These are phyloP conservation scores for Verbena officinalis DNA, from an alignment of 257 asterid genomes.

Conservation along the genomic window DNA sequence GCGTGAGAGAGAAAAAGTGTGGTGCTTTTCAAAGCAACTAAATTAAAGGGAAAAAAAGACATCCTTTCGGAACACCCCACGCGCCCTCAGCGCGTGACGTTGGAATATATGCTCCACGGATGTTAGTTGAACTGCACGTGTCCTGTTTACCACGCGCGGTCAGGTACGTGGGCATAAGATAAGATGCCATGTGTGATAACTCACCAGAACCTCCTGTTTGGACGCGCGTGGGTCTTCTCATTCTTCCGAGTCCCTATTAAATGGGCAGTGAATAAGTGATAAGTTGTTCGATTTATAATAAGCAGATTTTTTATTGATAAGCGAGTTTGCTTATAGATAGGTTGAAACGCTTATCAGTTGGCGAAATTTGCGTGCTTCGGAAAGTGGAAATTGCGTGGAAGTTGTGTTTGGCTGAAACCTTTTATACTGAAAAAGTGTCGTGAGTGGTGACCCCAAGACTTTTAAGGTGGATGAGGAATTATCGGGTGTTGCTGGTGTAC, in stretches of 20 bases:
- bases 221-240: slow-evolving; percentile 32
- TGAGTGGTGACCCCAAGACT: slow-evolving; percentile 16
- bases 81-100: slow-evolving; percentile 26
- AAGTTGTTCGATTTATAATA: background rate
- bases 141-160: background rate
- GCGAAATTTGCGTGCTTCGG: slow-evolving; percentile 23
- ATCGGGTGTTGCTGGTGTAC: background rate
- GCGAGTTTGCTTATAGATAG: fast-evolving
- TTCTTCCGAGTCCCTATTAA: background rate
- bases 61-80: background rate
- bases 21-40: slow-evolving; percentile 30
- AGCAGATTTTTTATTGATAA: background rate
- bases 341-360: fast-evolving
- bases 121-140: slow-evolving; percentile 25
- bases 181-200: slow-evolving; percentile 18
- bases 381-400: slow-evolving; percentile 33
- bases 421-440: slow-evolving; percentile 29
- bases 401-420: slow-evolving; percentile 9
- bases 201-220: background rate
- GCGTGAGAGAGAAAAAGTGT: slow-evolving; percentile 31
- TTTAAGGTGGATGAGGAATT: background rate
- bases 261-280: slow-evolving; percentile 15
- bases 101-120: background rate
- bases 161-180: slow-evolving; percentile 29
- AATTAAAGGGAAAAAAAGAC: slow-evolving; percentile 6